phyloP scores from a whole-genome alignment of 345 rosid species.

The Ricinus communis region DNA sequence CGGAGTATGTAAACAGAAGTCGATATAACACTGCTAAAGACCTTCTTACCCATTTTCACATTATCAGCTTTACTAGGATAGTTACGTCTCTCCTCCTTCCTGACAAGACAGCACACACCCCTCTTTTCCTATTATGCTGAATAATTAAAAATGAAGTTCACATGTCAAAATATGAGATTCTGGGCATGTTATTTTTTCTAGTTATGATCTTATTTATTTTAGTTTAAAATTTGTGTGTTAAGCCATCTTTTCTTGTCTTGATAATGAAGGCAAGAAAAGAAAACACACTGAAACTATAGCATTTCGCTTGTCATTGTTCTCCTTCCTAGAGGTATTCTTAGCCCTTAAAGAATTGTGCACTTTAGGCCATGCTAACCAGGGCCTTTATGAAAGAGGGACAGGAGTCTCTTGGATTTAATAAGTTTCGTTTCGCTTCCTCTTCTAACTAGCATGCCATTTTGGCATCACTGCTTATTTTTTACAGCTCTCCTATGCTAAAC shows the following conservation, averaged over 20 bases:
- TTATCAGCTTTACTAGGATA: background rate
- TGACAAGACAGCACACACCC: no score
- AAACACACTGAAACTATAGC: background rate
- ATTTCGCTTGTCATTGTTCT: background rate
- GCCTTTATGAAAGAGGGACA: background rate
- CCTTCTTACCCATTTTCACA: background rate
- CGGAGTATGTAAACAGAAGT: background rate
- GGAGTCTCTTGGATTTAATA: background rate
- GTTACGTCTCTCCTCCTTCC: background rate
- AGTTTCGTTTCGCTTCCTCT: background rate
- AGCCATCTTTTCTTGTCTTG: background rate
- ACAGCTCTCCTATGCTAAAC: background rate
- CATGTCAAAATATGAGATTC: background rate
- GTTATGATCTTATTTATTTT: background rate
- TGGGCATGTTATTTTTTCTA: background rate
- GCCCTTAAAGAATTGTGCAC: background rate
- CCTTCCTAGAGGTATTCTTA: no score
- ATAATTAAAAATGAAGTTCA: background rate
- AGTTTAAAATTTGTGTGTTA: background rate
- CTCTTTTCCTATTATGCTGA: no score
- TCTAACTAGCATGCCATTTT: background rate
- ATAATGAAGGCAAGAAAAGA: background rate
- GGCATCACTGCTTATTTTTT: background rate
- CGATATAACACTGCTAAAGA: background rate
- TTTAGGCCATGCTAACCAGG: background rate